phyloP scores from a whole-genome alignment of 768 basidiomycete species.

The Holtermannia corniformis region DNA sequence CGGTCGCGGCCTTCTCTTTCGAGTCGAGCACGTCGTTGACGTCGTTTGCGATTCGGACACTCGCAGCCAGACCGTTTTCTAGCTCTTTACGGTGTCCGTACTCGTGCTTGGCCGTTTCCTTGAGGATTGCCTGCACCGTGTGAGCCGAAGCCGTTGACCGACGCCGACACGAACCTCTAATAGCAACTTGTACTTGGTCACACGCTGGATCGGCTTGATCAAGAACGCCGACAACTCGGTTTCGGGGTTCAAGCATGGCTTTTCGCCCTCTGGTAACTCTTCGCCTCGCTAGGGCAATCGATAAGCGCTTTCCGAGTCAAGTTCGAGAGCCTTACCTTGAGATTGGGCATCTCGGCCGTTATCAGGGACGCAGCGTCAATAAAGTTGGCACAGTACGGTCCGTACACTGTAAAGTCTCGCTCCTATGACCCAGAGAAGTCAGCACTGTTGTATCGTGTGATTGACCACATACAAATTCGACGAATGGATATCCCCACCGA shows the following conservation, averaged over 20 bases:
- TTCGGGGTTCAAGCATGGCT: conserved; percentile 34
- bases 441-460: not conserved
- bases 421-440: conserved; percentile 58
- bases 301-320: conserved; percentile 1
- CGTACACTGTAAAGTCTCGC: conserved; percentile 89
- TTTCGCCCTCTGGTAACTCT: conserved; percentile 14
- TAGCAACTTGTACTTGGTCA: conserved; percentile 95
- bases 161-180: conserved; percentile 58
- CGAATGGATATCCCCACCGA: conserved; percentile 39
- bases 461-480: conserved; percentile 12
- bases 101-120: conserved; percentile 31
- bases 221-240: conserved; percentile 84
- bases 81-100: conserved; percentile 54
- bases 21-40: conserved; percentile 92
- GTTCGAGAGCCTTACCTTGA: conserved; percentile 56
- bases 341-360: conserved; percentile 73
- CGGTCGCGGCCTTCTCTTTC: conserved; percentile 82
- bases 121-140: conserved; percentile 20
- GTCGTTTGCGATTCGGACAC: conserved; percentile 85
- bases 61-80: conserved; percentile 69
- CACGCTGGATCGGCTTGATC: conserved; percentile 96
- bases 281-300: conserved; percentile 33
- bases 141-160: conserved; percentile 8
- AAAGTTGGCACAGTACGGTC: conserved; percentile 95
- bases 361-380: conserved; percentile 76